Evolutionary conservation across 2,329 filamentous ascomycete species (phyloP).

Genomic region (Xylaria sp.): DNA sequence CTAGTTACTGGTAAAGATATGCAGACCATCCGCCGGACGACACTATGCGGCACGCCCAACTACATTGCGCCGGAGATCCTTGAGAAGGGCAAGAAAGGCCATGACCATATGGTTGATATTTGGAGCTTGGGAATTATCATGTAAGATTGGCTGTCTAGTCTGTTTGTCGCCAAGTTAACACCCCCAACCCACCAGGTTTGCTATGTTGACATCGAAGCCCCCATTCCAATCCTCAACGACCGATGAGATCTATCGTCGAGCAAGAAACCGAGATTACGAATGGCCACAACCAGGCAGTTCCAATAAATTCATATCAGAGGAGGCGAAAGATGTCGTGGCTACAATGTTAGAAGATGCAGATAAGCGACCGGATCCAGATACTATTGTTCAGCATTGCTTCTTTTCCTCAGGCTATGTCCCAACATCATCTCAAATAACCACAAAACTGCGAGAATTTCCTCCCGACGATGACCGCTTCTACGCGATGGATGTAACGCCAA

Average conservation of each 20-base stretch:
- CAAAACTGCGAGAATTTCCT: conserved; percentile 66
- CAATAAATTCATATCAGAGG: conserved; percentile 76
- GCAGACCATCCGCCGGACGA: conserved; percentile 85
- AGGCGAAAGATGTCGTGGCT: conserved; percentile 82
- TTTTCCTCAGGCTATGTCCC: conserved; percentile 83
- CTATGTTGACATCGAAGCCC: conserved; percentile 94
- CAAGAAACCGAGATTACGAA: conserved; percentile 77
- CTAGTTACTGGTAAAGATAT: conserved; percentile 92
- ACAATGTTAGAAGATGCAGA: conserved; percentile 81
- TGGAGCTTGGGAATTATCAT: conserved; percentile 99
- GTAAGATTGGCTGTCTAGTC: conserved; percentile 60
- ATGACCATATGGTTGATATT: conserved; percentile 97
- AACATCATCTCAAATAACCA: conserved; percentile 66
- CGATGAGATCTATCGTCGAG: conserved; percentile 84
- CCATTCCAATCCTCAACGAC: conserved; percentile 94
- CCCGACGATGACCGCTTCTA: conserved; percentile 71
- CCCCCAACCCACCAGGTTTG: conserved; percentile 70
- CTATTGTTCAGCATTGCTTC: conserved; percentile 82
- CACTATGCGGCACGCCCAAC: conserved; percentile 96
- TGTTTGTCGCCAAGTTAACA: conserved; percentile 35
- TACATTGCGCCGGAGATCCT: conserved; percentile 98
- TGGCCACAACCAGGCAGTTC: conserved; percentile 77
- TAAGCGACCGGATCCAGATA: conserved; percentile 77
- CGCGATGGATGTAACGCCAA: conserved; percentile 57
- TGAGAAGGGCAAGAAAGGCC: conserved; percentile 91